Evolutionary conservation across 2,329 filamentous ascomycete species (phyloP), one percentile per base, ranked within the genome.

Genomic region (Phaeoacremonium minimum): DNA sequence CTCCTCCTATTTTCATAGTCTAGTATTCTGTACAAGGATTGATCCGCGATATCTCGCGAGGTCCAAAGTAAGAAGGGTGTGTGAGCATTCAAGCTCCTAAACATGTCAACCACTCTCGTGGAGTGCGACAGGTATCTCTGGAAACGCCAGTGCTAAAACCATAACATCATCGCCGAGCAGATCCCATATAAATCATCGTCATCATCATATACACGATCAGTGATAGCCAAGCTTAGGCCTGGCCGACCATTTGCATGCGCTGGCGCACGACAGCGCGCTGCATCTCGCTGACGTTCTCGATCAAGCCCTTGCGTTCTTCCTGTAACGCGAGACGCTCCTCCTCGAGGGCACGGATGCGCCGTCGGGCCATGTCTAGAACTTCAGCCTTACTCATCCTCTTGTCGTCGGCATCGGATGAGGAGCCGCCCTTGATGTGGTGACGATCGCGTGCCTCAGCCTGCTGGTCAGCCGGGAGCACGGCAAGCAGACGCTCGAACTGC

Each of bases 361-460:
- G 54, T 20, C 63, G 55, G 1, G 66, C 66, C 43, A 67, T 61
- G 17, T 69, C 64, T n/a, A 68, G 55, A 26, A 67, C 64, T 44
- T 67, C 63, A 22, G 64, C 64, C 47, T 67, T 67, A 51, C 64
- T 68, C 39, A 67, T 46, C 34, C 49, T 52, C 40, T 44, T 52
- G 39, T 43, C 50, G 38, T 35, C 40, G 35, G 11, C 42, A 40
- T 28, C 44, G 29, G 9, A 46, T 41, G 31, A 44, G 15, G 44
- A 46, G 40, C 46, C 33, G 34, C 46, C 49, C 8, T 48, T 46
- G 13, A 43, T 51, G 4, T 45, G 47, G n/a, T 53, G 56, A 6
- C 53, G 53, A 15, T 44, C 47, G 14, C 40, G 50, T 33, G 45
- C 46, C 13, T 37, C 40, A 11, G 40, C 34, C 30, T 52, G 55